These are phyloP conservation scores for Zelonia costaricensis DNA, from an alignment of 208 protist genomes.

Conservation along the genomic window DNA sequence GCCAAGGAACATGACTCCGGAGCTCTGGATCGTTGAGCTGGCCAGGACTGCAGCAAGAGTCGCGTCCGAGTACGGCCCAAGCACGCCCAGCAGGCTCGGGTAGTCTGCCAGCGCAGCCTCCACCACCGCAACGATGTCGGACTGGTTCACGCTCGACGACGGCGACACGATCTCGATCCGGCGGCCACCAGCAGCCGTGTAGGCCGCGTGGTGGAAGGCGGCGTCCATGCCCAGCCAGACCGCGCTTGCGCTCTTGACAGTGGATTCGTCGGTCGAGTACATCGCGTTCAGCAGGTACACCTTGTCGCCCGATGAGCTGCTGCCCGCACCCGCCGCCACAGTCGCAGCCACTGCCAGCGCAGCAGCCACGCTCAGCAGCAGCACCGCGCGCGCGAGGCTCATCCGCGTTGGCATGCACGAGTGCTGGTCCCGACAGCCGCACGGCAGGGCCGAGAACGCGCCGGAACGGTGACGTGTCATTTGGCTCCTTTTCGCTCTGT, in stretches of 20 bases:
- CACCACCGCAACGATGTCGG: slow-evolving; percentile 7
- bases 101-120: background rate
- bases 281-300: slow-evolving; percentile 28
- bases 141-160: background rate
- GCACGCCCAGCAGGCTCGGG: slow-evolving; percentile 11
- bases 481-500: too few relatives aligned
- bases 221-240: slow-evolving; percentile 22
- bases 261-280: slow-evolving; percentile 8
- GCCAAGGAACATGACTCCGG: too few relatives aligned
- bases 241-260: slow-evolving; percentile 6
- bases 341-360: background rate
- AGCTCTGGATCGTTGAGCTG: too few relatives aligned
- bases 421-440: too few relatives aligned
- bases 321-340: background rate
- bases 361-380: background rate
- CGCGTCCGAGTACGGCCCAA: too few relatives aligned
- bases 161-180: slow-evolving; percentile 18
- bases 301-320: background rate
- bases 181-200: slow-evolving; percentile 6
- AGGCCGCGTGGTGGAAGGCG: slow-evolving; percentile 18
- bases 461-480: too few relatives aligned
- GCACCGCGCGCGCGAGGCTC: too few relatives aligned
- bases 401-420: too few relatives aligned
- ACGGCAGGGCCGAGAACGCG: too few relatives aligned
- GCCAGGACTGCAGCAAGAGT: too few relatives aligned